A percentile compares a stretch with the other conserved stretches of the same genome.
Evolutionary conservation across 2,329 filamentous ascomycete genomes (phyloP).

Genomic region (Rasamsonia emersonii): DNA sequence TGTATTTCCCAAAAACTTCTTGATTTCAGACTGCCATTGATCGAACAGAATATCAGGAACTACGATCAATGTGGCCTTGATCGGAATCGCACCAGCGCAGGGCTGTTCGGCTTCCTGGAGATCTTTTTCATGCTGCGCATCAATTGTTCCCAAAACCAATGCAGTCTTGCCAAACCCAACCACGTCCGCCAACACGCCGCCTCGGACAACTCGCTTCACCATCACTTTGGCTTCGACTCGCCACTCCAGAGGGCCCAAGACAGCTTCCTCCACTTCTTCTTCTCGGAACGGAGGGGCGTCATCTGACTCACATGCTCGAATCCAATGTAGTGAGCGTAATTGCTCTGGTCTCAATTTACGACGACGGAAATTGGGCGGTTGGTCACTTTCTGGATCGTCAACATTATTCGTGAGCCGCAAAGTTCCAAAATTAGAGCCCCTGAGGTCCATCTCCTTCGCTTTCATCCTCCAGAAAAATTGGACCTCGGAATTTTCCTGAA

Average conservation of each 20-base stretch:
- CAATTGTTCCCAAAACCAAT: constrained; percentile 49
- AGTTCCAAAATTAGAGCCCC: constrained; percentile 23
- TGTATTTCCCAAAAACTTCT: constrained; percentile 38
- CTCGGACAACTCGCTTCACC: constrained; percentile 34
- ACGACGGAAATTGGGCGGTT: constrained; percentile 29
- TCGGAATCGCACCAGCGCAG: constrained; percentile 26
- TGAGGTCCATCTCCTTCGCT: constrained; percentile 34
- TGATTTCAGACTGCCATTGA: constrained; percentile 52
- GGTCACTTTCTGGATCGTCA: constrained; percentile 18
- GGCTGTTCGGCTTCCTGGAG: constrained; percentile 4
- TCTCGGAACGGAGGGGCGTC: constrained; percentile 36
- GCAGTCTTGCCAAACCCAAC: constrained; percentile 62
- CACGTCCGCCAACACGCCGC: constrained; percentile 55
- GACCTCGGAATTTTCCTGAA: constrained; percentile 9
- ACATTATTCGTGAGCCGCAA: constrained; percentile 40
- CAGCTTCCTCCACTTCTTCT: constrained; percentile 50
- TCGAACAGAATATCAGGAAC: constrained; percentile 46
- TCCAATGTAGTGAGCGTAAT: constrained; percentile 50
- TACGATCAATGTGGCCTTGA: constrained; percentile 52
- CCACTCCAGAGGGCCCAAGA: constrained; percentile 45
- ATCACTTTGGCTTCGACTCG: constrained; percentile 45
- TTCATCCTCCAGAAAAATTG: constrained; percentile 39
- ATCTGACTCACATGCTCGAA: constrained; percentile 45
- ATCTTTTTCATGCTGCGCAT: constrained; percentile 32
- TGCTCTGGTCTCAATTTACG: constrained; percentile 45